Base-by-base conservation (phyloP, 176 grass and related monocot genomes). In the Musa beccarii region DNA sequence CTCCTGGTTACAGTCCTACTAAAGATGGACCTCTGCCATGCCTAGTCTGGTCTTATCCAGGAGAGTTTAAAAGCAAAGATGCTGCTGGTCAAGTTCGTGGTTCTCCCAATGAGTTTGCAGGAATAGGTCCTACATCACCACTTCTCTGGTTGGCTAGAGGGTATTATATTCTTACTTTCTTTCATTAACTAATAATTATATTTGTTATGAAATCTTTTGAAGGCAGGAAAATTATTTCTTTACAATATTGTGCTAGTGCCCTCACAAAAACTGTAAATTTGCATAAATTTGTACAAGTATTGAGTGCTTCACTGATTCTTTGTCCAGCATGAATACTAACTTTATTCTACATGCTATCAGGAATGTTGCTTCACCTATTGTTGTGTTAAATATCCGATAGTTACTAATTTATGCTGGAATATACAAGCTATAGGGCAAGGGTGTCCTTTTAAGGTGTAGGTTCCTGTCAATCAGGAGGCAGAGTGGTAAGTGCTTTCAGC, bases 61-160 rank as follows among this genome's bases (percentile, higher is more conserved):
- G 91, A 79, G 91, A 99, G 68, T 99, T 99, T 83, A 99, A 95
- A 90, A 99, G 90, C 63, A 99, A 99, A 89, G 90, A 99, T 84
- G 95, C 95, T 78, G 95, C 95, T 51, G 90, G 95, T 66, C 95
- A 99, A 93, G 95, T 99, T 53, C 90, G 91, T 66, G 95, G 95
- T 59, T 99, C 95, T 54, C 95, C 95, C 68, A 99, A 99, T 77
- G 88, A 94, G 79, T 99, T 99, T 87, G 82, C 95, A 74, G 88
- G 86, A 49, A 94, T 99, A 71, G 88, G 84, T 79, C 79, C 88
- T 75, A 84, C 86, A 76, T 99, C 95, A 34, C 90, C 95, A 55
- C 88, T 94, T 84, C 91, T 99, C 84, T 99, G 96, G 96, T 81
- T 99, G 85, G 88, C 91, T 86, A 88, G 89, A 99, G 75, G 90